Evolutionary conservation across 768 basidiomycete genomes (phyloP).

Genomic region (Lyophyllum atratum): DNA sequence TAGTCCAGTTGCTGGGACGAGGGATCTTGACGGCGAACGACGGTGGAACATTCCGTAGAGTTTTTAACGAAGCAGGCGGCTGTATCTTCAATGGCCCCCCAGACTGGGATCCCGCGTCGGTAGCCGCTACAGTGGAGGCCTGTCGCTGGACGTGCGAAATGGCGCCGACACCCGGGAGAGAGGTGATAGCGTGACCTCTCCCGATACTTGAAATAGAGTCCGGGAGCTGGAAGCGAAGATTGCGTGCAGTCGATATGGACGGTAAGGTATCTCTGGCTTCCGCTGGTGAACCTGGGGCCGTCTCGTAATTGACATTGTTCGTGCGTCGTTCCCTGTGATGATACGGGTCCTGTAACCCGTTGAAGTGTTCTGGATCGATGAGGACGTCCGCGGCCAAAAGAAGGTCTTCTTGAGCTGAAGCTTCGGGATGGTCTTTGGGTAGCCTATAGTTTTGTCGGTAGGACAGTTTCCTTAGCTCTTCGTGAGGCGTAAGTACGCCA

Average conservation of each 20-base stretch:
- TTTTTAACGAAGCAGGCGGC: neutral
- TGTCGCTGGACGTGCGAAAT: neutral
- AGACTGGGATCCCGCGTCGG: neutral
- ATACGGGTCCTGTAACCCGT: too few relatives aligned
- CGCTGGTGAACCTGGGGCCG: too few relatives aligned
- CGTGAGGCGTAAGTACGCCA: too few relatives aligned
- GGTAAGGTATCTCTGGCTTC: too few relatives aligned
- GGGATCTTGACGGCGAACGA: neutral
- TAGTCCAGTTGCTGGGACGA: neutral
- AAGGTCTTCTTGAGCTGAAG: too few relatives aligned
- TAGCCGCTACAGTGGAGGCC: neutral
- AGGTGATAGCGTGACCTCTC: conserved; percentile 6
- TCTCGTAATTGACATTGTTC: too few relatives aligned
- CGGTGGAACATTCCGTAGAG: neutral
- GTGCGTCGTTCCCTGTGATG: too few relatives aligned
- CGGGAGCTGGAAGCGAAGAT: neutral
- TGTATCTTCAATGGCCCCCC: neutral
- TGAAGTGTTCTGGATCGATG: too few relatives aligned
- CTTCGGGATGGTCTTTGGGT: too few relatives aligned
- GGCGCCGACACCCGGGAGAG: conserved; percentile 2
- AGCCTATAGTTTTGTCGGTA: too few relatives aligned
- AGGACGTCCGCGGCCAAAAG: too few relatives aligned
- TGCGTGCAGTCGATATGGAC: neutral
- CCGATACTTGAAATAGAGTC: neutral
- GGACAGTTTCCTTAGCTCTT: too few relatives aligned